Conservation (phyloP, 257 asterid genomes). For the Fraxinus quadrangulata region DNA sequence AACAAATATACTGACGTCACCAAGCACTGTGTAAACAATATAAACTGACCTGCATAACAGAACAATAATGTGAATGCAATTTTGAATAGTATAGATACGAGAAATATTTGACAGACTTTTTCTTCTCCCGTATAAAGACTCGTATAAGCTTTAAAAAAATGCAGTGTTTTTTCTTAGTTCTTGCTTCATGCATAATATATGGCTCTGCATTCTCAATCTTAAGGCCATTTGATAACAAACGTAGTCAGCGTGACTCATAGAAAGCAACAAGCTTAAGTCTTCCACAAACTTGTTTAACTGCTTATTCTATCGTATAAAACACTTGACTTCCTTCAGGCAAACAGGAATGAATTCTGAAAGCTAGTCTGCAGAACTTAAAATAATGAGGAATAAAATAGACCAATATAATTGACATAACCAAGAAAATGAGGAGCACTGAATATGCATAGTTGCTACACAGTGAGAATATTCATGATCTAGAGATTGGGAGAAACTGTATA, state of each 20-base stretch:
- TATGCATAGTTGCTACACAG: neutral
- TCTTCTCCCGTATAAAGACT: too few relatives aligned
- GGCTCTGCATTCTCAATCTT: neutral
- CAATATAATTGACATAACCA: neutral
- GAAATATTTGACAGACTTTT: neutral
- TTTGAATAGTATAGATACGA: conserved; percentile 3
- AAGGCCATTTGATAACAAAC: neutral
- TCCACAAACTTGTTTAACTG: neutral
- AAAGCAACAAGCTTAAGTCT: neutral
- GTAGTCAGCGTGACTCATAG: neutral
- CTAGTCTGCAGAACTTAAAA: neutral
- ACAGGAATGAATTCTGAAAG: neutral
- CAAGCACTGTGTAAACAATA: conserved; percentile 86
- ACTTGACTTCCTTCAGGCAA: neutral
- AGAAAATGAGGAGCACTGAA: neutral
- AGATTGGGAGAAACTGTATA: neutral
- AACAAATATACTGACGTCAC: conserved; percentile 81
- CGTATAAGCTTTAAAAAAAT: neutral
- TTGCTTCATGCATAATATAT: neutral
- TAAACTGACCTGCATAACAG: conserved; percentile 71
- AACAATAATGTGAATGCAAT: conserved; percentile 10
- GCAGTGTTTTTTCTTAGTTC: neutral
- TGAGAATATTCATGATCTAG: neutral
- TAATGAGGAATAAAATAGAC: neutral
- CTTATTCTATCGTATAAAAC: neutral